Conservation (phyloP, 1,284 basidiomycete species). For the Sanghuangporus baumii region DNA sequence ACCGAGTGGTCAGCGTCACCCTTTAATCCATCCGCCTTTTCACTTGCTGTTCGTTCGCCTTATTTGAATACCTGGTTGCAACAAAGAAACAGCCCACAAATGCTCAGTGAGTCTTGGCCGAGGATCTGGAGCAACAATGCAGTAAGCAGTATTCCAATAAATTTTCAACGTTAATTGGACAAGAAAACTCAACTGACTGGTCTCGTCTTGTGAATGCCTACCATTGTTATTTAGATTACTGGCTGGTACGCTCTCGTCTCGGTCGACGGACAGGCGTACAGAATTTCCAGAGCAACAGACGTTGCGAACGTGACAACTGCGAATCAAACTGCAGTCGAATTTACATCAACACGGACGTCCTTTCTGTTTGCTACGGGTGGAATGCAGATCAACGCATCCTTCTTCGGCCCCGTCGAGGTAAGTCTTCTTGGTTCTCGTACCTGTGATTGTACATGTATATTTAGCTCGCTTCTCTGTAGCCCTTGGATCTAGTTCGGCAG, state of each 20-base stretch:
- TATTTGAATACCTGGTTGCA: slow-evolving; percentile 13
- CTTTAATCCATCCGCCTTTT: slow-evolving; percentile 11
- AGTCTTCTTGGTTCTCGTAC: neutral
- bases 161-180: neutral
- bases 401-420: slow-evolving; percentile 37
- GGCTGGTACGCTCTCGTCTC: slow-evolving; percentile 35
- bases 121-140: neutral
- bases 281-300: slow-evolving; percentile 4
- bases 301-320: slow-evolving; percentile 11
- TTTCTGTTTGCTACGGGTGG: slow-evolving; percentile 33
- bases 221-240: slow-evolving; percentile 18
- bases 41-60: slow-evolving; percentile 13
- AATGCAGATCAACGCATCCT: slow-evolving; percentile 34
- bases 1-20: slow-evolving; percentile 9
- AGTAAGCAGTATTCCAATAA: neutral
- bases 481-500: slow-evolving; percentile 26
- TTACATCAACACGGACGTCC: slow-evolving; percentile 33
- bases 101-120: neutral
- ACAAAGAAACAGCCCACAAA: slow-evolving; percentile 5
- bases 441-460: neutral
- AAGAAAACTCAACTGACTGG: neutral
- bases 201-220: neutral
- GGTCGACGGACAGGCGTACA: slow-evolving; percentile 31
- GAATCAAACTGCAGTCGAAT: slow-evolving; percentile 10
- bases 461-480: neutral